Base-by-base conservation (phyloP, 805 yeast species). In the Yamadazyma takamatsuzukensis region DNA sequence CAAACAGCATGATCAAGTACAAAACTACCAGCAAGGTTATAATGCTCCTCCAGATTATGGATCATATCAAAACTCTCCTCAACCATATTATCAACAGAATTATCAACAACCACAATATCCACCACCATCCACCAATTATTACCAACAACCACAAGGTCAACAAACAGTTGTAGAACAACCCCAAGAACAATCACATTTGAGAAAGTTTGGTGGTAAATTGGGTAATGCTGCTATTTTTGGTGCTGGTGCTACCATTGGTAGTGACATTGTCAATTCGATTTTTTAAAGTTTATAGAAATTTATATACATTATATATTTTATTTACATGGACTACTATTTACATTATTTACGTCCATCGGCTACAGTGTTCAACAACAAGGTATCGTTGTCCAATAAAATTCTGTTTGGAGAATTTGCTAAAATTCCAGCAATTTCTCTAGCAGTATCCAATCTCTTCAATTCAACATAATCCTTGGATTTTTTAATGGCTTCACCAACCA, bases 401-500 rank as follows among this genome's bases (percentile, higher is more conserved):
- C 78, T 80, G 78, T 93, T 93, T 49, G 97, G 96, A 37, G 96
- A 86, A 49, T 68, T 70, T 21, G 96, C 76, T 53, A 93, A 68
- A 25, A 90, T 86, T 19, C 64, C 70, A 26, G 97, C 97, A 59
- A 93, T 93, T 54, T 93, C 98, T 54, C 89, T 78, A 13, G 98
- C 97, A 27, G 97, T 93, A 58, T 90, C 97, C 57, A 93, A 76
- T 65, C 97, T 82, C 71, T 90, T 93, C 64, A 93, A 76, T 61
- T 93, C 98, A 31, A 93, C 95, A 59, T 93, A 93, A 59, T 90
- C 98, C 61, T 76, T 84, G 15, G 94, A 84, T 64, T 90, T 93
- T 71, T 90, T 93, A 61, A 93, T 90, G 34, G 98, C 97, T 45
- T 93, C 98, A 78, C 98, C 98, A 67, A 93, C 88, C 68, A 93